Evolutionary conservation across 2,329 filamentous ascomycete species (phyloP), one percentile per base, ranked within the genome.

Genomic region (Aphanocladium album): DNA sequence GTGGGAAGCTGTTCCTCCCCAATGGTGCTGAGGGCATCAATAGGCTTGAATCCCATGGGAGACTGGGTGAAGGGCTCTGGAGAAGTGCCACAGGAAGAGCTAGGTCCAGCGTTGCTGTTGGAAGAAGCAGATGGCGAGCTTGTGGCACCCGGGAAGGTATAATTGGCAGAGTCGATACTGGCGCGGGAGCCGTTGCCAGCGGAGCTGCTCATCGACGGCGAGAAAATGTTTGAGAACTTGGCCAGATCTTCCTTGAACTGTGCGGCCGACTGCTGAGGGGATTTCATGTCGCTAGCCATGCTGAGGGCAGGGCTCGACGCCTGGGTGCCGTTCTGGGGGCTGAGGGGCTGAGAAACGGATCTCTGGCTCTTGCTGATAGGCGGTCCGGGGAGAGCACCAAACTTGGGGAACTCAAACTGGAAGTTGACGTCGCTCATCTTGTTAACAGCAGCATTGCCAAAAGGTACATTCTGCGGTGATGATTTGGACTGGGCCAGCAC

Each of bases 381-480:
- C 8, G 80, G 77, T 5, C 82, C 80, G 0, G 83, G 82, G 27
- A 96, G 82, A 62, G 87, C 83, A 51, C 95, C 95, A 69, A 99
- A 98, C 71, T 90, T 93, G 65, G 95, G 93, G 65, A 98, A 98
- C 67, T 98, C 93, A 67, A 99, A 98, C 66, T 93, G 88, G 71
- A 98, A 98, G 71, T 89, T 92, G 72, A 89, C 88, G 64, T 89
- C 89, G 68, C 81, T 86, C 59, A 88, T 78, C 66, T 86, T 88
- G 72, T 78, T 84, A 64, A 85, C 71, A 12, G 79, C 79, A 23
- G 79, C 72, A 68, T 81, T 77, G 68, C 82, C 78, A 1, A 67
- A 58, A 0, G 67, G 57, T 54, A 71, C 72, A 16, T 79, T 80
- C 71, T 83, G 74, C 1, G 67, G 60, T 2, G 81, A 61, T 19